These are phyloP conservation scores for Fusarium sp. DNA, from an alignment of 2,329 filamentous ascomycete species.

Conservation along the genomic window DNA sequence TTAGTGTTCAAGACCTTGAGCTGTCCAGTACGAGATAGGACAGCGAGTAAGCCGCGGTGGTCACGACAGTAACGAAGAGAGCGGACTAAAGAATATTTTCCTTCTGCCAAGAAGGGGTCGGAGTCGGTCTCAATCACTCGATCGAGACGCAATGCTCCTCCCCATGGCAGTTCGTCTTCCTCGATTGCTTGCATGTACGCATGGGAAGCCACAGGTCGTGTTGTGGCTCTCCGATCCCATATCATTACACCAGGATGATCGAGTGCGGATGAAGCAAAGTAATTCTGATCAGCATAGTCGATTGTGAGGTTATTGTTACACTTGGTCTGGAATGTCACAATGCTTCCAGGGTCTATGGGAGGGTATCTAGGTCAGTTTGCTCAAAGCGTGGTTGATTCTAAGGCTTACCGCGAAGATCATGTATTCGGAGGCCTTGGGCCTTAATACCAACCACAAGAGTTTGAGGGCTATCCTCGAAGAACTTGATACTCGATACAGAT, in stretches of 20 bases:
- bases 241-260: conserved; percentile 80
- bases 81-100: conserved; percentile 70
- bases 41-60: conserved; percentile 69
- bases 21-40: conserved; percentile 72
- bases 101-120: conserved; percentile 62
- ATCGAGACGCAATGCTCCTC: conserved; percentile 69
- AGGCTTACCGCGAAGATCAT: conserved; percentile 78
- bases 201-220: conserved; percentile 63
- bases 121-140: conserved; percentile 67
- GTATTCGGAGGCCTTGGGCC: conserved; percentile 78
- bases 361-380: neutral
- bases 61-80: conserved; percentile 73
- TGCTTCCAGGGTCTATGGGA: conserved; percentile 59
- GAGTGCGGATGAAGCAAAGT: conserved; percentile 83
- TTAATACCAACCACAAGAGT: conserved; percentile 82
- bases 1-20: conserved; percentile 70
- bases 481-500: conserved; percentile 84
- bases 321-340: conserved; percentile 72
- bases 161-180: conserved; percentile 72
- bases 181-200: conserved; percentile 69
- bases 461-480: conserved; percentile 81
- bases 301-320: conserved; percentile 80
- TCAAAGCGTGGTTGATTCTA: neutral
- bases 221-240: conserved; percentile 79
- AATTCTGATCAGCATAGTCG: conserved; percentile 83